Evolutionary conservation across 345 rosid genomes (phyloP).

Genomic region (Draba incana): DNA sequence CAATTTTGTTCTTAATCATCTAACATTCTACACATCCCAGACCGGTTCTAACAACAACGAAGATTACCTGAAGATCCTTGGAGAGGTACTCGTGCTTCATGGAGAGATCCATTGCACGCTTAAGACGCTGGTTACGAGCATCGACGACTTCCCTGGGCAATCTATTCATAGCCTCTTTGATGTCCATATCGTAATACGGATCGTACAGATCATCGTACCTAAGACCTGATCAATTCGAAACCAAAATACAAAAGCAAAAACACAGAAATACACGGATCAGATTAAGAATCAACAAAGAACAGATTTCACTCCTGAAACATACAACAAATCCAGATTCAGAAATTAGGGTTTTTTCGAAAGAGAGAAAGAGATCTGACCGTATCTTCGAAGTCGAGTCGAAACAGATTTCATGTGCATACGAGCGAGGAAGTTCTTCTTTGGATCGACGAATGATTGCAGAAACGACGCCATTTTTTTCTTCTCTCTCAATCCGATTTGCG

Average conservation of each 20-base stretch:
- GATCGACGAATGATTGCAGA: slow-evolving; percentile 40
- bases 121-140: slow-evolving; percentile 94
- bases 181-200: slow-evolving; percentile 76
- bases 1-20: neutral
- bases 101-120: slow-evolving; percentile 98
- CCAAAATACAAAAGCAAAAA: neutral
- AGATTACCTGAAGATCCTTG: slow-evolving; percentile 77
- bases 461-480: slow-evolving; percentile 34
- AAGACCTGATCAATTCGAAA: slow-evolving; percentile 56
- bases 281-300: neutral
- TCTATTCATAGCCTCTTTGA: slow-evolving; percentile 87
- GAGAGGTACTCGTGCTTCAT: slow-evolving; percentile 96
- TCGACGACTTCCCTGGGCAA: slow-evolving; percentile 88
- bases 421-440: slow-evolving; percentile 45
- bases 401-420: slow-evolving; percentile 43
- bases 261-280: neutral
- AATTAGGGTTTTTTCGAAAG: slow-evolving; percentile 15
- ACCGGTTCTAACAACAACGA: no score
- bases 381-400: slow-evolving; percentile 41
- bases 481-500: neutral
- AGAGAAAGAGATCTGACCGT: slow-evolving; percentile 40
- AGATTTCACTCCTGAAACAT: neutral
- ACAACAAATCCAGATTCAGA: slow-evolving; percentile 30
- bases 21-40: neutral
- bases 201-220: slow-evolving; percentile 92